Evolutionary conservation across 2,329 filamentous ascomycete genomes (phyloP).

Genomic region (Cladosporium sp.): DNA sequence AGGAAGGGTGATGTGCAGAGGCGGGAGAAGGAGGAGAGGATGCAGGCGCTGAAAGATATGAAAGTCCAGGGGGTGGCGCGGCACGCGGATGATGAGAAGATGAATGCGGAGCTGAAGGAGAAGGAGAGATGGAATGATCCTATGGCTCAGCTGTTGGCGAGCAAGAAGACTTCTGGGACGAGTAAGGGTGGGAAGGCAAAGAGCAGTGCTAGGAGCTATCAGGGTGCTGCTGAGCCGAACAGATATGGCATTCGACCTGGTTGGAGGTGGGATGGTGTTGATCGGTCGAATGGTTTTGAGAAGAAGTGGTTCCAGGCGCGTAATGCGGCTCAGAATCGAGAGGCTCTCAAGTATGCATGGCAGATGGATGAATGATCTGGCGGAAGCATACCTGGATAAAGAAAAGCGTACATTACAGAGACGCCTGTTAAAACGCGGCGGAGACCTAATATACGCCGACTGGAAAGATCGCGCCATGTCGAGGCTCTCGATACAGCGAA

Average conservation of each 20-base stretch:
- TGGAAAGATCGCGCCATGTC: neutral
- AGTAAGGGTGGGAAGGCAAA: slow-evolving; percentile 41
- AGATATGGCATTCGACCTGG: slow-evolving; percentile 90
- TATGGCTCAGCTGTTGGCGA: slow-evolving; percentile 71
- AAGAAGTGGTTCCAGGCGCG: slow-evolving; percentile 85
- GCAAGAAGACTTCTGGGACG: slow-evolving; percentile 49
- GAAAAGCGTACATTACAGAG: neutral
- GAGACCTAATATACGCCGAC: too few relatives aligned
- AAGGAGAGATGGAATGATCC: slow-evolving; percentile 89
- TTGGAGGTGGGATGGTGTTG: slow-evolving; percentile 95
- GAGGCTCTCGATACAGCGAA: too few relatives aligned
- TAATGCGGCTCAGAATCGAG: slow-evolving; percentile 71
- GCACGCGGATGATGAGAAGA: slow-evolving; percentile 73
- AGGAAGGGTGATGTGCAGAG: slow-evolving; percentile 84
- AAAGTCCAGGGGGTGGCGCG: slow-evolving; percentile 77
- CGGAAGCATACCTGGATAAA: neutral
- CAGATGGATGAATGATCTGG: slow-evolving; percentile 76
- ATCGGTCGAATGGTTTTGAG: slow-evolving; percentile 91
- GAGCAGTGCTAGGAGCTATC: slow-evolving; percentile 60
- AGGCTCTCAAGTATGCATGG: slow-evolving; percentile 85
- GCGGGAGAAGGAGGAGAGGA: slow-evolving; percentile 59
- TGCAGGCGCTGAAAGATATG: slow-evolving; percentile 71
- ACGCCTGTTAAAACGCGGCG: too few relatives aligned
- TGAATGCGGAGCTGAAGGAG: slow-evolving; percentile 80
- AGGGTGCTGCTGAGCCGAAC: slow-evolving; percentile 80